These are phyloP conservation scores for Artemisia annua DNA, from an alignment of 129 eudicot genomes.

Conservation along the genomic window DNA sequence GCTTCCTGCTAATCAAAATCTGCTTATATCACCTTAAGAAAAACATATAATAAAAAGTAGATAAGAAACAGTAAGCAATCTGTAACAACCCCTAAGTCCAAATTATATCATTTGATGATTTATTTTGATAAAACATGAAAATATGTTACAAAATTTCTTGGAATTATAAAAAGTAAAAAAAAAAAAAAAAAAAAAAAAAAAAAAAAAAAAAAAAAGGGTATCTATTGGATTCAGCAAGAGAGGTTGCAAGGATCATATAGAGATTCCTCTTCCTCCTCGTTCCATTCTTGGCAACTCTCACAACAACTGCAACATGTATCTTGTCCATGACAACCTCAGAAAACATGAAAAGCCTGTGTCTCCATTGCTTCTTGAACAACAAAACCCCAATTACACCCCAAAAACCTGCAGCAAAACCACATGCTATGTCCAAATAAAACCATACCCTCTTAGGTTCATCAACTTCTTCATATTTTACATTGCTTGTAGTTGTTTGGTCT, in stretches of 20 bases:
- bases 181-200: no score
- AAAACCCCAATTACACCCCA: slow-evolving; percentile 12
- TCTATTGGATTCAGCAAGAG: no score
- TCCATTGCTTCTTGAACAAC: not conserved
- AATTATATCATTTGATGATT: no score
- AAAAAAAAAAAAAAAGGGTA: no score
- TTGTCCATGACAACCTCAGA: not conserved
- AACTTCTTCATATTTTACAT: not conserved
- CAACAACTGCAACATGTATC: not conserved
- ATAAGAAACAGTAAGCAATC: no score
- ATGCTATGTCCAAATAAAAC: not conserved
- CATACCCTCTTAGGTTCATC: not conserved
- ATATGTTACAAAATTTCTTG: no score
- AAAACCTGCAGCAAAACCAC: slow-evolving; percentile 19
- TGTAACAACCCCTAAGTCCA: no score
- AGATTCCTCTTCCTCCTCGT: not conserved
- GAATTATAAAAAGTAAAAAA: no score
- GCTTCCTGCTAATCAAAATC: no score
- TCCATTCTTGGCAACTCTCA: not conserved
- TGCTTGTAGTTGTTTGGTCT: not conserved
- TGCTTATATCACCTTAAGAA: no score
- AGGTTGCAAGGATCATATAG: not conserved
- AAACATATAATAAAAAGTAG: no score
- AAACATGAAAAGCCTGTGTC: not conserved
- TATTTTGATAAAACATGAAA: no score